Conservation (phyloP, 306 rosid species). For the Arachis stenosperma region DNA sequence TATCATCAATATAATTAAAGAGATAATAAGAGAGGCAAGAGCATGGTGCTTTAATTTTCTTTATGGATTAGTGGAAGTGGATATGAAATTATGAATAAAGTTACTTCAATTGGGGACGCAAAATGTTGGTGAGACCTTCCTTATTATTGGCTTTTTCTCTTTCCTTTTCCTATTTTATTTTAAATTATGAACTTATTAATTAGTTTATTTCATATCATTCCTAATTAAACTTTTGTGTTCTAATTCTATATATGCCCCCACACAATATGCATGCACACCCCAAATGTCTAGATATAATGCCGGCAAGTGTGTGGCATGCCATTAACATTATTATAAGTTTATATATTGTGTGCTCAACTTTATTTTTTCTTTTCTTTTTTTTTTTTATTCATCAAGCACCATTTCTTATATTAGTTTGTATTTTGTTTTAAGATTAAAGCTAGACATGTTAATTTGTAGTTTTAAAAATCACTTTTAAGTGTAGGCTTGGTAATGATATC, state of each 20-base stretch:
- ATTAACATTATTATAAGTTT: background rate
- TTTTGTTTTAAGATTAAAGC: too few relatives aligned
- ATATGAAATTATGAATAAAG: constrained; percentile 21
- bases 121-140: constrained; percentile 24
- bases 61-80: constrained; percentile 36
- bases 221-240: background rate
- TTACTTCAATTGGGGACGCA: constrained; percentile 36
- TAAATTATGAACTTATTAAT: background rate
- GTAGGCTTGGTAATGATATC: too few relatives aligned
- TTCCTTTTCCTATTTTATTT: background rate
- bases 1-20: background rate
- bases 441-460: too few relatives aligned
- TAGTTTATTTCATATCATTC: constrained; percentile 19
- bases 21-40: background rate
- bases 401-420: too few relatives aligned
- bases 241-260: background rate
- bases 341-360: too few relatives aligned
- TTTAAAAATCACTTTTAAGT: too few relatives aligned
- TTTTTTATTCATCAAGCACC: too few relatives aligned
- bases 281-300: constrained; percentile 18
- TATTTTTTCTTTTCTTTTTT: too few relatives aligned
- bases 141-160: background rate
- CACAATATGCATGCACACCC: background rate
- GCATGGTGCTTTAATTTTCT: constrained; percentile 22
- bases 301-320: constrained; percentile 1